Conservation (phyloP, 148 eudicot species). For the Arbutus unedo region DNA sequence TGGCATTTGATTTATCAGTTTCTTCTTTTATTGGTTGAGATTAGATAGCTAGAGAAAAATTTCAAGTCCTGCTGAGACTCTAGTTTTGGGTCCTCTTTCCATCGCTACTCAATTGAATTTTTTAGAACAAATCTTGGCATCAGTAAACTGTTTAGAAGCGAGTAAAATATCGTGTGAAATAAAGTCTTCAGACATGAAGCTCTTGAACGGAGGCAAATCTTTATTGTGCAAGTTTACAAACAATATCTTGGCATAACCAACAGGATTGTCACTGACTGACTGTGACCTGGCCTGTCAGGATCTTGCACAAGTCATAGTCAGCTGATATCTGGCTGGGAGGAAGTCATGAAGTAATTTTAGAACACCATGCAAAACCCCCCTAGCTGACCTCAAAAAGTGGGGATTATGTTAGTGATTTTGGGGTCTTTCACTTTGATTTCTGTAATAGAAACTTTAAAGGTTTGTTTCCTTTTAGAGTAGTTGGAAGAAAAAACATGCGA, state of each 20-base stretch:
- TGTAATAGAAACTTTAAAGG: neutral
- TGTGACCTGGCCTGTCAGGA: neutral
- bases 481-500: neutral
- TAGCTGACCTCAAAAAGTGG: slow-evolving; percentile 2
- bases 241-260: neutral
- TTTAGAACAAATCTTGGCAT: neutral
- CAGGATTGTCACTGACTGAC: neutral
- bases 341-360: neutral
- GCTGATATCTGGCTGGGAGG: neutral
- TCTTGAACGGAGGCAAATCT: neutral
- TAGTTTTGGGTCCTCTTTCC: neutral
- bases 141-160: neutral
- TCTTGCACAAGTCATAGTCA: neutral
- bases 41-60: neutral
- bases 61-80: neutral
- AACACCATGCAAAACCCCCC: neutral
- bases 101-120: neutral
- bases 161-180: neutral
- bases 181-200: neutral
- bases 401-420: slow-evolving; percentile 4
- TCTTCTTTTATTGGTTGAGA: neutral
- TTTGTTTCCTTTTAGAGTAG: neutral
- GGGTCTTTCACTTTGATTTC: neutral
- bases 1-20: neutral
- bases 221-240: neutral